Evolutionary conservation across 1,284 basidiomycete genomes (phyloP).

Genomic region (Taiwanofungus camphoratus): DNA sequence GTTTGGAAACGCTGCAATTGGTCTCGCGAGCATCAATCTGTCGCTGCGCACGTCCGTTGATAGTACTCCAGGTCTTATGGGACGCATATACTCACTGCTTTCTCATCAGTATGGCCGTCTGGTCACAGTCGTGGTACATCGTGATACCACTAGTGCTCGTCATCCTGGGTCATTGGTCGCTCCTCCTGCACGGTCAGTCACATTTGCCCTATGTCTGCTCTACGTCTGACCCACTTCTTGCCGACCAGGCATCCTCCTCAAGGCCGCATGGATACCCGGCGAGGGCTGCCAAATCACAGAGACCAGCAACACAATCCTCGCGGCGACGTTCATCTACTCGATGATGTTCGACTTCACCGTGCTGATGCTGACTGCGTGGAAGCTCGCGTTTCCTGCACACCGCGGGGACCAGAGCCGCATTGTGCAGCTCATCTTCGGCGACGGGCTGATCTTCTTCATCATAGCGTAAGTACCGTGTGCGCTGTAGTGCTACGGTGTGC

Average conservation of each 20-base stretch:
- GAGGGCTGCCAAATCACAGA: constrained; percentile 46
- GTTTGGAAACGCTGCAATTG: constrained; percentile 64
- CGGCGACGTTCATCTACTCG: constrained; percentile 33
- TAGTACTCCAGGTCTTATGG: not conserved
- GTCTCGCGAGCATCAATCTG: constrained; percentile 70
- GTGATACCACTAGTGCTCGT: constrained; percentile 46
- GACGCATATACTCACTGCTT: constrained; percentile 8
- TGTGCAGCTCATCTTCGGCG: constrained; percentile 59
- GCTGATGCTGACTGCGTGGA: constrained; percentile 32
- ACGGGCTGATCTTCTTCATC: constrained; percentile 69
- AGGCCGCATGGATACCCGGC: constrained; percentile 48
- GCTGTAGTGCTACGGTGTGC: not conserved
- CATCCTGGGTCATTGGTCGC: constrained; percentile 68
- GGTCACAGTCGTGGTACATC: constrained; percentile 59
- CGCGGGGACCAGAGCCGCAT: constrained; percentile 45
- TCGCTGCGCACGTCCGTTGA: constrained; percentile 60
- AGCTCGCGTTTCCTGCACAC: constrained; percentile 39
- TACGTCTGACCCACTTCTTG: constrained; percentile 10
- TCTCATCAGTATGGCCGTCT: constrained; percentile 55
- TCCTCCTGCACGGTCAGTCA: constrained; percentile 56
- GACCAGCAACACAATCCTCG: constrained; percentile 52
- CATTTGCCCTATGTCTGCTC: constrained; percentile 9
- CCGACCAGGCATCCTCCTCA: constrained; percentile 48
- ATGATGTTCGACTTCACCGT: constrained; percentile 30
- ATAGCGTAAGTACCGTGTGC: constrained; percentile 50